Evolutionary conservation across 1,139 yeast genomes (phyloP).

Genomic region (Hemisphaericaspora subhashii): DNA sequence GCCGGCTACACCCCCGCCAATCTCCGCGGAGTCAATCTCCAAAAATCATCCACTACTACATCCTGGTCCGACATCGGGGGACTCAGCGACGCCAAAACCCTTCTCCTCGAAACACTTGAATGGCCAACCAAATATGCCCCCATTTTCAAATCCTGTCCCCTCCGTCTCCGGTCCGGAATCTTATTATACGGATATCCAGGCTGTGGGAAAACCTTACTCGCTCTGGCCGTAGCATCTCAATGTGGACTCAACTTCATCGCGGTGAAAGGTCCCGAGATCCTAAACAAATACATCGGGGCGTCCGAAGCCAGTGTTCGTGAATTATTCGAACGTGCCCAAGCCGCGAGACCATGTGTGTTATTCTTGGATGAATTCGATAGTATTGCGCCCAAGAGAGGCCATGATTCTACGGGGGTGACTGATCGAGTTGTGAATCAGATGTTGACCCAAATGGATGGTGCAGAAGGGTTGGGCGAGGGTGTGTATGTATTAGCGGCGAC

Average conservation of each 20-base stretch:
- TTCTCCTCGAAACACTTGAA: constrained; percentile 83
- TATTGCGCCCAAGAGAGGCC: constrained; percentile 97
- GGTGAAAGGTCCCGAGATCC: constrained; percentile 93
- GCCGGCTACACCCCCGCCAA: constrained; percentile 76
- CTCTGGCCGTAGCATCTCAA: constrained; percentile 92
- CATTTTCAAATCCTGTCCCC: constrained; percentile 83
- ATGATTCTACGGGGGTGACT: constrained; percentile 96
- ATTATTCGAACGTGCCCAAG: constrained; percentile 87
- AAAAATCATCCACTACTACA: constrained; percentile 54
- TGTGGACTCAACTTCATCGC: constrained; percentile 94
- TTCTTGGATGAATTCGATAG: constrained; percentile 97
- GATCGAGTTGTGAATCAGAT: constrained; percentile 96
- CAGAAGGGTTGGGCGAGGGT: constrained; percentile 88
- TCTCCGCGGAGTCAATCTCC: constrained; percentile 82
- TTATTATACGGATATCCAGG: constrained; percentile 95
- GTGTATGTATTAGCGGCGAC: constrained; percentile 97
- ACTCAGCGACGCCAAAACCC: constrained; percentile 67
- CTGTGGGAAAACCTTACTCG: constrained; percentile 91
- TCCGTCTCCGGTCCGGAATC: constrained; percentile 85
- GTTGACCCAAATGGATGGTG: constrained; percentile 99
- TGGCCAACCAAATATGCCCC: constrained; percentile 99
- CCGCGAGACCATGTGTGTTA: constrained; percentile 90
- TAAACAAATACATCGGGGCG: constrained; percentile 96
- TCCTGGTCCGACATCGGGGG: constrained; percentile 93
- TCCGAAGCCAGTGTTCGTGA: constrained; percentile 95